Percentiles rank a stretch among this genome's conserved stretches.
Evolutionary conservation across 129 eudicot species (phyloP).

Genomic region (Saussurea involucrata): DNA sequence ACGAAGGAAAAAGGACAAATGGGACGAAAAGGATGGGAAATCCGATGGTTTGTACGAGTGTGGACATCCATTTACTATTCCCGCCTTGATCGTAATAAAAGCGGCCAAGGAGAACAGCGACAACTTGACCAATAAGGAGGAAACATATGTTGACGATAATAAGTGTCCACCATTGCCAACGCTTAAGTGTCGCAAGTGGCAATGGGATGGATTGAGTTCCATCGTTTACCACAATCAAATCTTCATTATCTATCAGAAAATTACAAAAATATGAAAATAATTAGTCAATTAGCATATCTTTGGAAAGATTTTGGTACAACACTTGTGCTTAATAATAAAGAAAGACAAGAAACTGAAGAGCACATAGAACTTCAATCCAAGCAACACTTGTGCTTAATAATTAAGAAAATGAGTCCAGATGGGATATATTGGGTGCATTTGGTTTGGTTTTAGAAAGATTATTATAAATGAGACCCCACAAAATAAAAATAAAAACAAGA

Average conservation of each 20-base stretch:
- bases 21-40: conserved; percentile 82
- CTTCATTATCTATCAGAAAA: conserved; percentile 43
- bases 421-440: too few species aligned
- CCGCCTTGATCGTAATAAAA: conserved; percentile 89
- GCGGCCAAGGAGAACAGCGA: conserved; percentile 83
- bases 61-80: conserved; percentile 82
- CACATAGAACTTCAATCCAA: neutral
- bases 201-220: conserved; percentile 18
- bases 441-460: too few species aligned
- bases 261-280: neutral
- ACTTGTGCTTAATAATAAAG: too few species aligned
- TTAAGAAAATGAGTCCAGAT: neutral
- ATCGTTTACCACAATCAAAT: conserved; percentile 26
- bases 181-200: conserved; percentile 42
- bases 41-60: conserved; percentile 82
- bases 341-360: neutral
- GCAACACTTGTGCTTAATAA: neutral
- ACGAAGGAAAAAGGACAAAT: conserved; percentile 43
- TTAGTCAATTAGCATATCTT: conserved; percentile 9
- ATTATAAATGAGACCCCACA: neutral
- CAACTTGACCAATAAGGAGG: conserved; percentile 75
- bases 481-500: neutral
- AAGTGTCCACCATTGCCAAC: conserved; percentile 72
- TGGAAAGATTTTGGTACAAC: neutral
- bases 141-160: conserved; percentile 60